phyloP scores from a whole-genome alignment of 192 early-diverging fungal genomes.

The Coemansia nantahalensis region DNA sequence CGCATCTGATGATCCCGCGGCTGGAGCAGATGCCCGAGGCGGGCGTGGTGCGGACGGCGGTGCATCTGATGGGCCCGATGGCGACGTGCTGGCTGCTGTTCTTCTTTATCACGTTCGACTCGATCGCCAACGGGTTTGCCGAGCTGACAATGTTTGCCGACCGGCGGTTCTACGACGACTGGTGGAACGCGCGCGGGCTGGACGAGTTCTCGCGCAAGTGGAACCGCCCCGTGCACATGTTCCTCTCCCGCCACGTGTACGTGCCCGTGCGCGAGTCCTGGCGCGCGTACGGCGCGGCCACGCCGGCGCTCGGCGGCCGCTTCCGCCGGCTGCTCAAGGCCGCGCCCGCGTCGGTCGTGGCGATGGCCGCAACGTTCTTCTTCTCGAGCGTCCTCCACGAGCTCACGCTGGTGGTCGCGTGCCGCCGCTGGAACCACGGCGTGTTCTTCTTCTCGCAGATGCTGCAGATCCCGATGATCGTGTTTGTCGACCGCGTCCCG shows the following conservation, averaged over 20 bases:
- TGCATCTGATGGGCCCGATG: slow-evolving; percentile 81
- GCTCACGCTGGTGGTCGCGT: slow-evolving; percentile 38
- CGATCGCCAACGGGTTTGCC: slow-evolving; percentile 94
- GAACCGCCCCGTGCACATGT: slow-evolving; percentile 96
- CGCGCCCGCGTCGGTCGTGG: slow-evolving; percentile 34
- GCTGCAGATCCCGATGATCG: slow-evolving; percentile 84
- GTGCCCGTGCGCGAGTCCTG: slow-evolving; percentile 69
- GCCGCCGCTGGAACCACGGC: slow-evolving; percentile 45
- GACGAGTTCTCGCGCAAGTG: slow-evolving; percentile 96
- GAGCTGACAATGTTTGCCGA: slow-evolving; percentile 94
- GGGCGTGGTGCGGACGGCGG: slow-evolving; percentile 57
- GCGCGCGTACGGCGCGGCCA: slow-evolving; percentile 3
- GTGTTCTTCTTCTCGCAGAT: slow-evolving; percentile 53
- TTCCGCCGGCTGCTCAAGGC: slow-evolving; percentile 8
- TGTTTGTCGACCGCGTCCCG: slow-evolving; percentile 56
- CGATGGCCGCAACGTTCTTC: slow-evolving; percentile 51
- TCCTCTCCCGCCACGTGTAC: slow-evolving; percentile 89
- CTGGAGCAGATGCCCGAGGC: slow-evolving; percentile 62
- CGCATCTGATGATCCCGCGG: slow-evolving; percentile 83
- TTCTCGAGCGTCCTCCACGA: slow-evolving; percentile 51
- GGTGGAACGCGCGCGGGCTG: slow-evolving; percentile 89
- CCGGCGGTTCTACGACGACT: slow-evolving; percentile 97
- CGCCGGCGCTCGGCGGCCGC: neutral
- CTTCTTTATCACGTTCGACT: slow-evolving; percentile 97
- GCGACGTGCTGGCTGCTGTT: slow-evolving; percentile 88